phyloP scores from a whole-genome alignment of 768 basidiomycete species.

The Rhodotorula graminis region DNA sequence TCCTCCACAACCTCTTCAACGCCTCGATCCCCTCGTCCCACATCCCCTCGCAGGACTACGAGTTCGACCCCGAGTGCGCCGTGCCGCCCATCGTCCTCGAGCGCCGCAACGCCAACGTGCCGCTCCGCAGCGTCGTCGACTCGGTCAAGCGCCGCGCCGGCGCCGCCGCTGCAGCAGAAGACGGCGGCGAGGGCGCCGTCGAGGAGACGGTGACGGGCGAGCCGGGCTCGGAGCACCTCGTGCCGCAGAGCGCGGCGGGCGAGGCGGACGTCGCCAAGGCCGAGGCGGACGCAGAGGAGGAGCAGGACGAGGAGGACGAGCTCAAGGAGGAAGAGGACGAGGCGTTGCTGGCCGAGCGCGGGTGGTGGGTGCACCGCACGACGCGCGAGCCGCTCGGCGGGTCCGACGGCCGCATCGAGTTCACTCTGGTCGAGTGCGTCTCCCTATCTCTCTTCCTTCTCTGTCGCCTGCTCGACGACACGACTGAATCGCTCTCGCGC shows the following conservation, averaged over 20 bases:
- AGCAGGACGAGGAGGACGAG: slow-evolving; percentile 39
- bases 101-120: slow-evolving; percentile 3
- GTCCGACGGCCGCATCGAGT: slow-evolving; percentile 49
- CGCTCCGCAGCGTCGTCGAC: not conserved
- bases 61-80: slow-evolving; percentile 45
- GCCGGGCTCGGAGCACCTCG: slow-evolving; percentile 34
- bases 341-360: slow-evolving; percentile 44
- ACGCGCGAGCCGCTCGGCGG: slow-evolving; percentile 49
- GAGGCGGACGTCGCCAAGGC: slow-evolving; percentile 47
- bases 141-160: not conserved
- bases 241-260: slow-evolving; percentile 49
- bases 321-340: slow-evolving; percentile 44
- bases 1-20: slow-evolving; percentile 52
- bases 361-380: slow-evolving; percentile 48
- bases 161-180: too few relatives aligned
- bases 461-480: too few relatives aligned
- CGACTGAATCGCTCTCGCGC: not conserved
- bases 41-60: slow-evolving; percentile 47
- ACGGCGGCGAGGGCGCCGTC: too few relatives aligned
- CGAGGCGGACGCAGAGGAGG: slow-evolving; percentile 47
- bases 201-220: slow-evolving; percentile 21
- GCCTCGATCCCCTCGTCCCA: slow-evolving; percentile 51
- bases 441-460: not conserved
- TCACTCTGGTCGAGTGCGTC: slow-evolving; percentile 55
- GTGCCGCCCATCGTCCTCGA: slow-evolving; percentile 25